Percentiles rank a stretch among this genome's conserved stretches.
These are phyloP conservation scores for Astrothelium macrocarpum DNA, from an alignment of 495 filamentous ascomycete genomes.

Conservation along the genomic window DNA sequence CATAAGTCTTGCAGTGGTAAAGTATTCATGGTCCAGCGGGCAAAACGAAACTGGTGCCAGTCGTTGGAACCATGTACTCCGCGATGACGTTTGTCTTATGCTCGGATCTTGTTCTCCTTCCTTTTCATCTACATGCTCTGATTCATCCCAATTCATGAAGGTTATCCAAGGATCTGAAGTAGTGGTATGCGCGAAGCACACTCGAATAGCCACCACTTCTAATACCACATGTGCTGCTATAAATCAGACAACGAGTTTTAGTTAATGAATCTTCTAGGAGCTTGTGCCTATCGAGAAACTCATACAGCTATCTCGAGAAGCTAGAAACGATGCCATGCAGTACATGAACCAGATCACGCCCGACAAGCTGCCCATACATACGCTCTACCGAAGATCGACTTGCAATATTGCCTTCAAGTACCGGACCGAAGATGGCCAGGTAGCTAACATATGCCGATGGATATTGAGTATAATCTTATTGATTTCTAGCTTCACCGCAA, in stretches of 20 bases:
- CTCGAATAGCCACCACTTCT: neutral
- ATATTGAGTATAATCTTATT: neutral
- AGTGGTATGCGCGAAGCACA: conserved; percentile 27
- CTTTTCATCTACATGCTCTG: neutral
- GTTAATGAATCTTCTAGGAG: conserved; percentile 12
- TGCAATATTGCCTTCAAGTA: conserved; percentile 21
- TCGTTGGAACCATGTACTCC: neutral
- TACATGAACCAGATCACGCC: conserved; percentile 8
- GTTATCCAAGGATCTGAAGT: conserved; percentile 32
- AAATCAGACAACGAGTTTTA: neutral
- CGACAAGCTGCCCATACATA: conserved; percentile 22
- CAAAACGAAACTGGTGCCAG: neutral
- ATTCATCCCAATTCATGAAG: conserved; percentile 26
- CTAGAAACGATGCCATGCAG: conserved; percentile 8
- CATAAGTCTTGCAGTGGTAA: conserved; percentile 2
- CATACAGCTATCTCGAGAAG: conserved; percentile 6
- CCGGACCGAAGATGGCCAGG: conserved; percentile 16
- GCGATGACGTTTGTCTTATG: conserved; percentile 33
- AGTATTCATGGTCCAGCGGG: neutral
- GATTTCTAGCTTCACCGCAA: conserved; percentile 33
- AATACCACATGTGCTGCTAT: neutral
- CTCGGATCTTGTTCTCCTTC: conserved; percentile 26
- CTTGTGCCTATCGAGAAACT: conserved; percentile 13
- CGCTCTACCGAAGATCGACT: conserved; percentile 14
- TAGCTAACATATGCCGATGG: conserved; percentile 1